phyloP scores from a whole-genome alignment of 202 grass and related monocot species.

The Dendrocalamus latiflorus region DNA sequence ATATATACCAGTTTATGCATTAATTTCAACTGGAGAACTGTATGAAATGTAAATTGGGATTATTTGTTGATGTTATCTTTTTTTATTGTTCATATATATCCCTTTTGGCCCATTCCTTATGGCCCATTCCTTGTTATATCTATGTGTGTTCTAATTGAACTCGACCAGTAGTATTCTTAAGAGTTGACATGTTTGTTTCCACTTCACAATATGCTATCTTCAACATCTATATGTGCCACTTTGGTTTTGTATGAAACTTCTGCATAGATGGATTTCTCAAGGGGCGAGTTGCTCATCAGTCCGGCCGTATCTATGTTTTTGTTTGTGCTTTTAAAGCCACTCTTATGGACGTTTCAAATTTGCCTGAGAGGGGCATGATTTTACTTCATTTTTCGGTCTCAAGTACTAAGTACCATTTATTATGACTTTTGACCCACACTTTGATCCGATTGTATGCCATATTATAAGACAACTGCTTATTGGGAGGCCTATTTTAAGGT shows the following conservation, averaged over 20 bases:
- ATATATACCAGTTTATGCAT: background rate
- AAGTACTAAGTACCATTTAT: background rate
- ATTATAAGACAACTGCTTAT: background rate
- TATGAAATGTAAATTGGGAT: background rate
- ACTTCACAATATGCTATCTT: background rate
- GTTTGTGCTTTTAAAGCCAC: background rate
- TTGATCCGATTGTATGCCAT: background rate
- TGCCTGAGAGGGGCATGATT: background rate
- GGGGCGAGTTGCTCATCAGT: background rate
- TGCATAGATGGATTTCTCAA: background rate
- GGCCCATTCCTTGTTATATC: background rate
- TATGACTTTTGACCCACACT: background rate
- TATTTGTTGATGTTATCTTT: background rate
- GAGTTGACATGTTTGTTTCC: background rate
- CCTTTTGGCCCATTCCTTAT: background rate
- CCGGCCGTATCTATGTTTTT: background rate
- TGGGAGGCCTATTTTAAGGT: background rate
- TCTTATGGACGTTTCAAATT: background rate
- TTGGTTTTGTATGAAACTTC: background rate
- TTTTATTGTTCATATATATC: background rate
- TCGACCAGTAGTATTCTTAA: background rate
- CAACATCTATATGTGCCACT: background rate
- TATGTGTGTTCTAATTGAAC: background rate
- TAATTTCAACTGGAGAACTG: background rate
- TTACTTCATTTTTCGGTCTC: background rate